phyloP scores from a whole-genome alignment of 352 stramenopile genomes.

The Phytophthora litchii region DNA sequence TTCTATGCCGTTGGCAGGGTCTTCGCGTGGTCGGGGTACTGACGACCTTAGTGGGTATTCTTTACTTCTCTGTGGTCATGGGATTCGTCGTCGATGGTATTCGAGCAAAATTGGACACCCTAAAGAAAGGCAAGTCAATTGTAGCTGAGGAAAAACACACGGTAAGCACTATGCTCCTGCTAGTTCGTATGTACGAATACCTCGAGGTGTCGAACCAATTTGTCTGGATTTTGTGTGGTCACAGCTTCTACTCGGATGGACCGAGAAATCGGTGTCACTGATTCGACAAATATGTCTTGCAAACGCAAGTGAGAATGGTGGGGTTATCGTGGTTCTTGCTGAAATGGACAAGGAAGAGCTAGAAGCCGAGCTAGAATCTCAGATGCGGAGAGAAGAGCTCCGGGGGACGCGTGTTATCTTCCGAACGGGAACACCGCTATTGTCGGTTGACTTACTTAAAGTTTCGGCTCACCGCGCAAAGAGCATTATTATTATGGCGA shows the following conservation, averaged over 20 bases:
- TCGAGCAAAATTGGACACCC: conserved; percentile 82
- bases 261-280: conserved; percentile 83
- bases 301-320: conserved; percentile 87
- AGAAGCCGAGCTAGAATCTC: conserved; percentile 64
- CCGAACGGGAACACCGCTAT: conserved; percentile 72
- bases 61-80: conserved; percentile 91
- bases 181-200: not conserved
- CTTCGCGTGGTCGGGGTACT: conserved; percentile 54
- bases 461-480: conserved; percentile 74
- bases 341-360: conserved; percentile 81
- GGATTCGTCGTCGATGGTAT: conserved; percentile 92
- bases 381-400: conserved; percentile 59
- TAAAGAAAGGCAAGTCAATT: conserved; percentile 88
- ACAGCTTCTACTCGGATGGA: conserved; percentile 87
- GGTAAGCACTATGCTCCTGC: conserved; percentile 25
- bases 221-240: not conserved
- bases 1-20: conserved; percentile 13
- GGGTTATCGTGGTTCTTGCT: conserved; percentile 76
- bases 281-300: conserved; percentile 86
- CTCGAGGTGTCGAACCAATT: not conserved
- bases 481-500: conserved; percentile 83
- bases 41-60: conserved; percentile 70
- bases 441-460: conserved; percentile 81
- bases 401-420: conserved; percentile 83
- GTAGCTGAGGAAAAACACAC: conserved; percentile 85